phyloP scores from a whole-genome alignment of 148 eudicot genomes.

The Arctostaphylos glauca region DNA sequence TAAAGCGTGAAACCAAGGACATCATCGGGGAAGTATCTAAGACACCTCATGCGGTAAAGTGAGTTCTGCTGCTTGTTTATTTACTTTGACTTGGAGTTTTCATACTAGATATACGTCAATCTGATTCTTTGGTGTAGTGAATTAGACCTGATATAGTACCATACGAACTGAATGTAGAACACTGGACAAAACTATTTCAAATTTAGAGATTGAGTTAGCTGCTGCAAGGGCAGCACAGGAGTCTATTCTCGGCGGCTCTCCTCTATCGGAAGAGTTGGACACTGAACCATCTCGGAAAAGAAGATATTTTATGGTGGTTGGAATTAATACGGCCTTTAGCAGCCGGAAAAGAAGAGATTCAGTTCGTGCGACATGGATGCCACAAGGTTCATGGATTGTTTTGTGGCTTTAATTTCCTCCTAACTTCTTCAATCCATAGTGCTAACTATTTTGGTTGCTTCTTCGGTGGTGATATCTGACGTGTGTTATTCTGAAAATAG shows the following conservation, averaged over 20 bases:
- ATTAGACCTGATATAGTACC: conserved; percentile 3
- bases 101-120: neutral
- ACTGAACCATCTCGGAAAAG: conserved; percentile 40
- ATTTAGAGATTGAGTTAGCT: conserved; percentile 72
- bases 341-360: conserved; percentile 95
- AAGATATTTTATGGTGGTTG: conserved; percentile 83
- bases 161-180: conserved; percentile 31
- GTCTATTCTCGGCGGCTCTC: conserved; percentile 59
- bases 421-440: neutral
- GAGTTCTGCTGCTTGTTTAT: conserved; percentile 27
- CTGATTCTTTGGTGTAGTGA: conserved; percentile 6
- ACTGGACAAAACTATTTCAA: conserved; percentile 71
- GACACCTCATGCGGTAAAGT: conserved; percentile 48
- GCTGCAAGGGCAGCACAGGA: conserved; percentile 70
- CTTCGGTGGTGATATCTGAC: conserved; percentile 7
- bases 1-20: conserved; percentile 39
- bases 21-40: conserved; percentile 35
- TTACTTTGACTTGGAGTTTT: neutral
- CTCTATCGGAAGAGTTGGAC: conserved; percentile 48
- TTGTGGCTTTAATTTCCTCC: neutral
- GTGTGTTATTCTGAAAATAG: conserved; percentile 21
- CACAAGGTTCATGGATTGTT: conserved; percentile 52
- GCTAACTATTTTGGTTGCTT: conserved; percentile 1
- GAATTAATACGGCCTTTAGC: conserved; percentile 90
- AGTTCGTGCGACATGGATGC: conserved; percentile 95